Base-by-base conservation (phyloP, 2,329 filamentous ascomycete species). In the Periconia macrospinosa region DNA sequence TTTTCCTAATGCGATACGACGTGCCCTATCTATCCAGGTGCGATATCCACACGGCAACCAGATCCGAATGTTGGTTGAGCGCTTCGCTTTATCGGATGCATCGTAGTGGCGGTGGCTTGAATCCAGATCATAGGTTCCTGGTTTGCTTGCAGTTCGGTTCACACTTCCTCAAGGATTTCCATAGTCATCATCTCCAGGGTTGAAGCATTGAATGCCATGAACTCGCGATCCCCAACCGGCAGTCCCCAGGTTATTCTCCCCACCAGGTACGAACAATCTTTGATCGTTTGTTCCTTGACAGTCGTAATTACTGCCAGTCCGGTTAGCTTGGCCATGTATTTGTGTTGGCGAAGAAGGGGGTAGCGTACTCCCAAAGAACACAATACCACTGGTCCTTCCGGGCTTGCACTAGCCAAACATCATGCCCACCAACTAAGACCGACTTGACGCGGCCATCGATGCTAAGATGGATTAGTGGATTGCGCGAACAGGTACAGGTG, bases 371-470 rank as follows among this genome's bases (percentile, higher is more conserved):
- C 35, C 63, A 73, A 19, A 73, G 70, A 33, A 60, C 59, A 51
- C 70, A 73, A n/a, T 58, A 68, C 70, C 70, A 73, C 30, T 59
- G 58, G 47, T 73, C 70, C 15, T 57, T 55, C 14, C 70, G 52
- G 15, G 35, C 53, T 35, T 67, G 47, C 30, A 73, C 70, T 3
- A 54, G 45, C 2, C 47, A 40, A 11, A 70, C 62, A 44, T 70
- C 62, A 35, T 65, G 64, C 1, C 68, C 70, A 19, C 70, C 70
- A 11, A 73, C 59, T 1, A 73, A 54, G 15, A 71, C 57, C 1
- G 65, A 69, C 27, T 68, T 65, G 18, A 71, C 66, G 10, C 59
- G 61, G 30, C 69, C 69, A 50, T 73, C 70, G 50, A 73, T 72
- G 35, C 69, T 71, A 17, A 14, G 10, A 8, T 6, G 41, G 30